Evolutionary conservation across 257 asterid genomes (phyloP).

Genomic region (Solanum phureja): DNA sequence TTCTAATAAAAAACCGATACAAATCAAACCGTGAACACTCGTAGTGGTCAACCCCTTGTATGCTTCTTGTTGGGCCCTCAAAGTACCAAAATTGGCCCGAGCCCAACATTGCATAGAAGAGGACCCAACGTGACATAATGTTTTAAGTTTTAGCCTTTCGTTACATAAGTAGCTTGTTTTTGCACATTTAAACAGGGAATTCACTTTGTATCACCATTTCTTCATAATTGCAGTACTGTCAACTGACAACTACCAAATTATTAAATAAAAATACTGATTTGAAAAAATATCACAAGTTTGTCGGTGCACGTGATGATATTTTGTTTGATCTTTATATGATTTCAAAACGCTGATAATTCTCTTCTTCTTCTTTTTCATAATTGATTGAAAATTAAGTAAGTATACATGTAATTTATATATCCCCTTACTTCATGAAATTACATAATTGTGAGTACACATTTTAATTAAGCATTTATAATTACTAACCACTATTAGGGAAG

Average conservation of each 20-base stretch:
- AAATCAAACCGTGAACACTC: neutral
- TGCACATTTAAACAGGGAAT: neutral
- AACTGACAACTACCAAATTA: neutral
- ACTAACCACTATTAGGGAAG: neutral
- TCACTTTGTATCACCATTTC: neutral
- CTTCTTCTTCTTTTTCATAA: neutral
- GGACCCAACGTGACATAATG: neutral
- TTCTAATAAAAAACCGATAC: neutral
- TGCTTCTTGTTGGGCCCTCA: neutral
- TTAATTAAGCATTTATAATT: neutral
- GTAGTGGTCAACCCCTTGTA: neutral
- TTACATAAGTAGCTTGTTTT: neutral
- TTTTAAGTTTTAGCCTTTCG: neutral
- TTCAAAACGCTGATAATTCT: neutral
- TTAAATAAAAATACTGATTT: neutral
- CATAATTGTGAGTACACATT: neutral
- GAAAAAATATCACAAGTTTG: neutral
- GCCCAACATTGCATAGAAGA: neutral
- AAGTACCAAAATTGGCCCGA: neutral
- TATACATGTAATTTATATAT: neutral
- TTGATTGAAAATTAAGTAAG: neutral
- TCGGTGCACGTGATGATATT: neutral
- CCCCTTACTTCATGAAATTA: neutral
- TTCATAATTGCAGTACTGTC: neutral
- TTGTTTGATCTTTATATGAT: neutral